Percentiles rank a stretch among this genome's conserved stretches.
Conservation (phyloP, 768 basidiomycete genomes). For the Mycena albidolilacea region DNA sequence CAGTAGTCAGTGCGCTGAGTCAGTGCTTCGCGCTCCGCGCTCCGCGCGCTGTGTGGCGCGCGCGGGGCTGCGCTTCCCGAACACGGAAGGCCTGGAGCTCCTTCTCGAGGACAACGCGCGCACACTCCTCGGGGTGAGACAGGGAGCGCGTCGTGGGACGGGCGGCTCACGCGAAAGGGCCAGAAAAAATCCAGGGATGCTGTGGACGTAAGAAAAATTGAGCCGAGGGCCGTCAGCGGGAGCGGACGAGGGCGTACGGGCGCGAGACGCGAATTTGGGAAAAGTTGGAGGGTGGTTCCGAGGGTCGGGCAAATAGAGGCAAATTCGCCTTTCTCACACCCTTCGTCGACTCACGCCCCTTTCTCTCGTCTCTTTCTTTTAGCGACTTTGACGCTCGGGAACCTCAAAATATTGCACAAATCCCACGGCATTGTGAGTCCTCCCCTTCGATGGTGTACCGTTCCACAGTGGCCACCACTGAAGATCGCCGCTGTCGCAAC, state of each 20-base stretch:
- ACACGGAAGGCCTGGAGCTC: too few species aligned
- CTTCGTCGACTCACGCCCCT: neutral
- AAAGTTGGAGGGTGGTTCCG: slow-evolving; percentile 17
- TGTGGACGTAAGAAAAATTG: neutral
- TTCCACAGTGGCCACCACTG: too few species aligned
- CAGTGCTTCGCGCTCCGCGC: too few species aligned
- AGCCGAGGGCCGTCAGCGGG: neutral
- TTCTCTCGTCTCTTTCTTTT: neutral
- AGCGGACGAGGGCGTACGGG: slow-evolving; percentile 10
- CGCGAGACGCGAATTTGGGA: slow-evolving; percentile 16
- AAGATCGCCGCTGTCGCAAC: too few species aligned
- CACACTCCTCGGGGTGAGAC: neutral
- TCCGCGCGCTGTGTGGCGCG: too few species aligned
- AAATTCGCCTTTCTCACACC: neutral
- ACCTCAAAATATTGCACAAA: too few species aligned
- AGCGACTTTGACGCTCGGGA: too few species aligned
- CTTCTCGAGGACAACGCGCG: too few species aligned
- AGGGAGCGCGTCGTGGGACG: slow-evolving; percentile 22
- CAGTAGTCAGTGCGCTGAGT: too few species aligned
- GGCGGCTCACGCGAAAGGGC: slow-evolving; percentile 33
- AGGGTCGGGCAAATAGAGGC: neutral
- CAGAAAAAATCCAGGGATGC: slow-evolving; percentile 23
- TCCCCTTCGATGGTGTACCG: too few species aligned
- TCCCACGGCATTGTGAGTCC: too few species aligned
- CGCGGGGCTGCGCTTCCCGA: too few species aligned